Evolutionary conservation across 179 eudicot species (phyloP).

Genomic region (Corrigiola litoralis): DNA sequence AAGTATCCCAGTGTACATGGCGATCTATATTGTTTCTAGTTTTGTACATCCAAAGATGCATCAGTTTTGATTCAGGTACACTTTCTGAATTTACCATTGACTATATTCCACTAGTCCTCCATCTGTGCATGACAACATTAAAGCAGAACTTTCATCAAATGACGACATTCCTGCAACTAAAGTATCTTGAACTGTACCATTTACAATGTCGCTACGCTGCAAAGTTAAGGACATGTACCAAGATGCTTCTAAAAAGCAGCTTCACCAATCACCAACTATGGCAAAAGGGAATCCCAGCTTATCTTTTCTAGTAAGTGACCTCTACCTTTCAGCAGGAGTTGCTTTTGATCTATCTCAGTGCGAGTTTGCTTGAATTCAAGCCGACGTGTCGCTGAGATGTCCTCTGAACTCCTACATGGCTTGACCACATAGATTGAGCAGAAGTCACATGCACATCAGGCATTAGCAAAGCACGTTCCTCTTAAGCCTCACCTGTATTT

Average conservation of each 20-base stretch:
- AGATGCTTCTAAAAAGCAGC: conserved; percentile 3
- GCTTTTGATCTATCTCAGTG: not conserved
- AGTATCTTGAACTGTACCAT: not conserved
- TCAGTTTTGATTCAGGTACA: too few species aligned
- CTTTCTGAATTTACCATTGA: too few species aligned
- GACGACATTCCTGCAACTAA: too few species aligned
- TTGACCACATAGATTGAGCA: conserved; percentile 1
- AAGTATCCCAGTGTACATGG: too few species aligned
- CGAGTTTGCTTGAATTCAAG: not conserved
- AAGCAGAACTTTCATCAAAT: too few species aligned
- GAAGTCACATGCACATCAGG: not conserved
- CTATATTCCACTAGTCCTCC: too few species aligned
- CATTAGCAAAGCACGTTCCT: conserved; percentile 13
- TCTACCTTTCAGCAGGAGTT: conserved; percentile 9
- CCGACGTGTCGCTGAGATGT: conserved; percentile 10
- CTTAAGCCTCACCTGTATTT: conserved; percentile 1
- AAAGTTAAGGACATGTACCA: not conserved
- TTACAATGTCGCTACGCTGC: not conserved
- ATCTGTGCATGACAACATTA: too few species aligned
- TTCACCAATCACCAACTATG: too few species aligned
- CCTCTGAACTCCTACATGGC: conserved; percentile 4
- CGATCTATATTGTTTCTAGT: too few species aligned
- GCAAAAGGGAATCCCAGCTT: not conserved
- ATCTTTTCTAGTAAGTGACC: conserved; percentile 12
- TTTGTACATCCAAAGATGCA: too few species aligned